A percentile compares a stretch with the other conserved stretches of the same genome.
phyloP scores from a whole-genome alignment of 805 yeast species.

The Clavispora santaluciae region DNA sequence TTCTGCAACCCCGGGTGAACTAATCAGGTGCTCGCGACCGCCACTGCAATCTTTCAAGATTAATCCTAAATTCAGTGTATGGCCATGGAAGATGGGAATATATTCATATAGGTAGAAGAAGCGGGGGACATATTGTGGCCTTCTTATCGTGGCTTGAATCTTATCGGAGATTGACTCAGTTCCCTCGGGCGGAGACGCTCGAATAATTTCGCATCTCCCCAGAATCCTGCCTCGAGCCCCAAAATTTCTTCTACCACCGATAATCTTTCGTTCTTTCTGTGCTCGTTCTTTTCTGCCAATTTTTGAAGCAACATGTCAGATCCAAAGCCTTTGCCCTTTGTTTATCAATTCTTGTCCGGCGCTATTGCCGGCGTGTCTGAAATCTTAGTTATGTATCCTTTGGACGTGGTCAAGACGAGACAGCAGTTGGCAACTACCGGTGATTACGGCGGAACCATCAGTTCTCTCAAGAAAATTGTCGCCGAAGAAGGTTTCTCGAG shows the following conservation, averaged over 20 bases:
- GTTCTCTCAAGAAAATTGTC: conserved; percentile 78
- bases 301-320: conserved; percentile 17
- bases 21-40: background rate
- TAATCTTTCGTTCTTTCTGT: background rate
- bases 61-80: no score
- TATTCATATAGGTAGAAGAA: no score
- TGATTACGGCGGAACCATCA: conserved; percentile 78
- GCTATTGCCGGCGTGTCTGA: conserved; percentile 96
- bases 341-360: conserved; percentile 87
- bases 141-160: no score
- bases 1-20: background rate
- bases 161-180: background rate
- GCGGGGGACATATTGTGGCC: no score
- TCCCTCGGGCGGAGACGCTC: background rate
- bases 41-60: no score
- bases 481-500: conserved; percentile 79
- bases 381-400: conserved; percentile 90
- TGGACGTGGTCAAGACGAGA: conserved; percentile 95
- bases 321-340: conserved; percentile 60
- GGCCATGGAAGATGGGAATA: no score
- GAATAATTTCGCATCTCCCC: background rate
- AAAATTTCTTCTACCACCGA: background rate
- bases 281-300: background rate
- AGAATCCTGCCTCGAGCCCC: background rate
- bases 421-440: conserved; percentile 69